Percentiles rank a stretch among this genome's conserved stretches.
Evolutionary conservation across 202 grass and related monocot genomes (phyloP).

Genomic region (Dendrocalamus latiflorus): DNA sequence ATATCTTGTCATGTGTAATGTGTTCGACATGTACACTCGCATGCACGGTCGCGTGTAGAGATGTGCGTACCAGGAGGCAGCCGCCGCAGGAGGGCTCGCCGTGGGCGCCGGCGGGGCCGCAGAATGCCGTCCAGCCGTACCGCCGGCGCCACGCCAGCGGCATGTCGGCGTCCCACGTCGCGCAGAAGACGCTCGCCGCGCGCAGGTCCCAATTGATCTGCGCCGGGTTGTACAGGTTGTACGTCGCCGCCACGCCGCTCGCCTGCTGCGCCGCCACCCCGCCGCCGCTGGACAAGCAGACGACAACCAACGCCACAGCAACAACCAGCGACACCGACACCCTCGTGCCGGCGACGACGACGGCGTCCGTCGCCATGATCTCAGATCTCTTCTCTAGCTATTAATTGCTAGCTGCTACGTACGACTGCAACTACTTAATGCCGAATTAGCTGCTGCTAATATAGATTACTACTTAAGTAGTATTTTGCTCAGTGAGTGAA

Average conservation of each 20-base stretch:
- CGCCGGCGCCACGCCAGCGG: slow-evolving; percentile 32
- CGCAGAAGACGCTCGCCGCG: slow-evolving; percentile 17
- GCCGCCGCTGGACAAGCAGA: slow-evolving; percentile 8
- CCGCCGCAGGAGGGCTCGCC: slow-evolving; percentile 41
- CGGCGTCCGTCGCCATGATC: too few species aligned
- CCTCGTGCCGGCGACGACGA: neutral
- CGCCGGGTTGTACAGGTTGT: slow-evolving; percentile 33
- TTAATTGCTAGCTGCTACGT: too few species aligned
- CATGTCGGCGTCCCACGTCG: slow-evolving; percentile 43
- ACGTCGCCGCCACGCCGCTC: slow-evolving; percentile 24
- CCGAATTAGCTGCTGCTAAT: neutral
- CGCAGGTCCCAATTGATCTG: slow-evolving; percentile 37
- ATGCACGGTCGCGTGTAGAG: too few species aligned
- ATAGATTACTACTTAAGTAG: too few species aligned
- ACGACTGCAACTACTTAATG: neutral
- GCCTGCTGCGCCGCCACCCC: too few species aligned
- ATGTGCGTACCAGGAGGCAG: slow-evolving; percentile 38
- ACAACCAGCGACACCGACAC: neutral
- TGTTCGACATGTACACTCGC: too few species aligned
- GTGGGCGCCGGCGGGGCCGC: slow-evolving; percentile 31
- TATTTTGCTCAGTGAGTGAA: too few species aligned
- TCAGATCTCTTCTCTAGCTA: too few species aligned
- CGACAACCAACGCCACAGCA: neutral
- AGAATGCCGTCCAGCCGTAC: slow-evolving; percentile 51
- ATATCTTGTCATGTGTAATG: too few species aligned